These are phyloP conservation scores for Arctium minus DNA, from an alignment of 129 eudicot species.

Conservation along the genomic window DNA sequence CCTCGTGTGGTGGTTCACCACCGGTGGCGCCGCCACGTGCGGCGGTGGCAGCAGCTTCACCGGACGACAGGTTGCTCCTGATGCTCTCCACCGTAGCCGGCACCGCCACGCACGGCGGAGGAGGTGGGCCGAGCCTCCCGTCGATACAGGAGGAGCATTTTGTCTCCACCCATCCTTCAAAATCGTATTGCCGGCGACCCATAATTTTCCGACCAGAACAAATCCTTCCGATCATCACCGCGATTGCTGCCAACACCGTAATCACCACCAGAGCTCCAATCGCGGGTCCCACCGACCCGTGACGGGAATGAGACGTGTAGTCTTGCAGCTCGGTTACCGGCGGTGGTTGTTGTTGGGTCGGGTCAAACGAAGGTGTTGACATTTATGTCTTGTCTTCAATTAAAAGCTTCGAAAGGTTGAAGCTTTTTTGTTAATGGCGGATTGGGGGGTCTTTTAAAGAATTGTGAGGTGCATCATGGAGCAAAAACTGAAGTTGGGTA, in stretches of 20 bases:
- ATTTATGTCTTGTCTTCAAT: background rate
- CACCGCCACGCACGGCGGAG: conserved; percentile 26
- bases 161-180: conserved; percentile 58
- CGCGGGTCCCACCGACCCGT: conserved; percentile 59
- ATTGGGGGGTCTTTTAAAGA: background rate
- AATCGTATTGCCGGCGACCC: conserved; percentile 47
- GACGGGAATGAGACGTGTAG: conserved; percentile 36
- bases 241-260: conserved; percentile 46
- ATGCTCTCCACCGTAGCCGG: background rate
- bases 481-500: background rate
- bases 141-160: conserved; percentile 59
- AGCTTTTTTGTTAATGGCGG: conserved; percentile 1
- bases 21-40: background rate
- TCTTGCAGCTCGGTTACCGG: conserved; percentile 32
- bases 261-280: conserved; percentile 55
- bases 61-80: too few relatives aligned
- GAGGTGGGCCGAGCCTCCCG: conserved; percentile 43
- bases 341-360: conserved; percentile 38
- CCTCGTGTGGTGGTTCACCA: background rate
- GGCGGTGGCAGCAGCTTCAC: background rate
- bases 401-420: background rate
- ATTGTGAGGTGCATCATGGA: background rate
- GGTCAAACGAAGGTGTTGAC: conserved; percentile 23
- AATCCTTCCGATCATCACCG: conserved; percentile 55
- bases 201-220: conserved; percentile 48